A percentile compares a stretch with the other conserved stretches of the same genome.
Conservation (phyloP, 1,139 yeast species). For the Zygosaccharomyces pseudobailii region DNA sequence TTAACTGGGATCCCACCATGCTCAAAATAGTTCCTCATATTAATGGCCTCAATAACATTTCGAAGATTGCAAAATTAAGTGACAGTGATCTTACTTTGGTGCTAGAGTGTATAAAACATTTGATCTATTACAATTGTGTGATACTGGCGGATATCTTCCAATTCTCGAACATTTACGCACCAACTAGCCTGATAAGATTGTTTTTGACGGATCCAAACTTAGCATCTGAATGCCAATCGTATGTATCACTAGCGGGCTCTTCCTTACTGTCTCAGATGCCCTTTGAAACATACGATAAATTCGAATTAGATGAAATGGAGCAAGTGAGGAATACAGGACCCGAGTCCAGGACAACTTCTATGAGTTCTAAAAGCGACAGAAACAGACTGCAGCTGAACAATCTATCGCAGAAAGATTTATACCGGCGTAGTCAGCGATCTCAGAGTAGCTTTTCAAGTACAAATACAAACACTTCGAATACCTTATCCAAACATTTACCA, state of each 20-base stretch:
- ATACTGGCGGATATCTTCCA: slow-evolving; percentile 83
- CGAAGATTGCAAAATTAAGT: slow-evolving; percentile 71
- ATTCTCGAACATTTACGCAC: slow-evolving; percentile 82
- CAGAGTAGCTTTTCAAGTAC: slow-evolving; percentile 23
- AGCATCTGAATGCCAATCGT: slow-evolving; percentile 81
- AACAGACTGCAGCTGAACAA: slow-evolving; percentile 2
- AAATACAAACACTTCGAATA: slow-evolving; percentile 15
- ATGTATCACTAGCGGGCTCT: slow-evolving; percentile 46
- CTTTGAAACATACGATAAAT: slow-evolving; percentile 18
- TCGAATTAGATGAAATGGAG: slow-evolving; percentile 4
- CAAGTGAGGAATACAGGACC: slow-evolving; percentile 13
- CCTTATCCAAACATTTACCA: slow-evolving; percentile 42
- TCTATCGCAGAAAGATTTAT: slow-evolving; percentile 4
- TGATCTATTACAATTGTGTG: slow-evolving; percentile 84
- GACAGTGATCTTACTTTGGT: slow-evolving; percentile 77
- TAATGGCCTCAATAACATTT: slow-evolving; percentile 81
- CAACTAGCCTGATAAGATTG: slow-evolving; percentile 69
- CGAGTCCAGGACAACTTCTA: slow-evolving; percentile 13
- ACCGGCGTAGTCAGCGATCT: slow-evolving; percentile 16
- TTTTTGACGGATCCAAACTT: slow-evolving; percentile 61
- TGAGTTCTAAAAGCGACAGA: slow-evolving; percentile 13
- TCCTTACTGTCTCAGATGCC: slow-evolving; percentile 28
- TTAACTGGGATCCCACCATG: slow-evolving; percentile 98
- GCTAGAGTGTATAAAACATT: slow-evolving; percentile 83
- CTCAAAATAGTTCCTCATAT: slow-evolving; percentile 78